A percentile compares a stretch with the other conserved stretches of the same genome.
These are phyloP conservation scores for Wallacemonas sp. DNA, from an alignment of 208 protist species.

Conservation along the genomic window DNA sequence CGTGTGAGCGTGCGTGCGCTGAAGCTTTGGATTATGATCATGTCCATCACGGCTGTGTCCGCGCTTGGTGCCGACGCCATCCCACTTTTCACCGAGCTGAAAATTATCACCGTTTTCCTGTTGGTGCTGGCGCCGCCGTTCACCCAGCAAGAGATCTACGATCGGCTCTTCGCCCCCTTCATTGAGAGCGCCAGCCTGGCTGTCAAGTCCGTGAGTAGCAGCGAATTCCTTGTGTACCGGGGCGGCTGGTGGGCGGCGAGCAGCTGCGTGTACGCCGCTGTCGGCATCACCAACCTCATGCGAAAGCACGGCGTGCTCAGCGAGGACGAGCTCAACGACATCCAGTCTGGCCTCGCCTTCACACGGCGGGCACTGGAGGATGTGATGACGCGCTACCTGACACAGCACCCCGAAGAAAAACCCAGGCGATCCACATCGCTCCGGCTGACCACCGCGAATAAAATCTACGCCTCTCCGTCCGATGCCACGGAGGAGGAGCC, in stretches of 20 bases:
- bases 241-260: conserved; percentile 37
- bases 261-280: conserved; percentile 29
- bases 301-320: conserved; percentile 29
- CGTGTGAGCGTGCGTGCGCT: conserved; percentile 35
- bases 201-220: conserved; percentile 33
- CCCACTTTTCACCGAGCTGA: conserved; percentile 66
- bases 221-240: conserved; percentile 30
- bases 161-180: conserved; percentile 48
- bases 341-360: conserved; percentile 55
- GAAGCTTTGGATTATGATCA: conserved; percentile 76
- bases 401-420: conserved; percentile 21
- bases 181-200: conserved; percentile 22
- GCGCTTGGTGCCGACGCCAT: conserved; percentile 44
- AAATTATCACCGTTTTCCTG: conserved; percentile 56
- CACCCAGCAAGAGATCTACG: conserved; percentile 62
- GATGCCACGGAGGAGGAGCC: neutral
- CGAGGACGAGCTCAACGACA: conserved; percentile 45
- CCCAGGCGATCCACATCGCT: neutral
- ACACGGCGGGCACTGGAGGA: conserved; percentile 47
- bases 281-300: conserved; percentile 50
- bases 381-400: conserved; percentile 12
- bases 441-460: neutral
- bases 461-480: neutral
- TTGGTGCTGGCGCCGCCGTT: conserved; percentile 49
- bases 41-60: conserved; percentile 39